Conservation (phyloP, 1,284 basidiomycete genomes). For the Pseudozyma pruni region DNA sequence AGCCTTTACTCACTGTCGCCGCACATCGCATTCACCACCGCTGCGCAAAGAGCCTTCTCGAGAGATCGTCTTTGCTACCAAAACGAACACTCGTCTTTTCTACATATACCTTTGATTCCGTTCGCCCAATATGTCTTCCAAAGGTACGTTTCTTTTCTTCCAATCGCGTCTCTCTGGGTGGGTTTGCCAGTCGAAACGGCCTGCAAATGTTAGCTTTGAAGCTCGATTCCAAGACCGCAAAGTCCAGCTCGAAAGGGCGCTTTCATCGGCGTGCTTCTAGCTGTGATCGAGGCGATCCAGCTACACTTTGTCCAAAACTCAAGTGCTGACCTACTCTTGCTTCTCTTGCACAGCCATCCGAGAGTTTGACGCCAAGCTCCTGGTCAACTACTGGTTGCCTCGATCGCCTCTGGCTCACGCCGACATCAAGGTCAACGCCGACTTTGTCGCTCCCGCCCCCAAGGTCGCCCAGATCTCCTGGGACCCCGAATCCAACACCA, state of each 20-base stretch:
- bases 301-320: too few species aligned
- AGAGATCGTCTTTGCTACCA: not conserved
- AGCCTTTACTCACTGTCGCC: constrained; percentile 49
- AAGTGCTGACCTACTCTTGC: not conserved
- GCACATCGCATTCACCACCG: constrained; percentile 15
- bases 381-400: constrained; percentile 68
- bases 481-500: constrained; percentile 82
- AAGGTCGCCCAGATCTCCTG: constrained; percentile 74
- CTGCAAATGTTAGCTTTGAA: not conserved
- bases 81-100: not conserved
- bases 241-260: constrained; percentile 1
- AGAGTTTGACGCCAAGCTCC: constrained; percentile 67
- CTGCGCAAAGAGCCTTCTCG: constrained; percentile 1
- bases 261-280: too few species aligned
- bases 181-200: not conserved
- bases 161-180: not conserved
- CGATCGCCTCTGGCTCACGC: constrained; percentile 62
- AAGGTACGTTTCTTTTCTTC: constrained; percentile 39
- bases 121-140: constrained; percentile 48
- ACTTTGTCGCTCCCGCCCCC: constrained; percentile 63
- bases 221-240: not conserved
- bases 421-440: constrained; percentile 54
- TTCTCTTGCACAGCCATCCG: constrained; percentile 55
- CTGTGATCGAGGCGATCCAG: too few species aligned
- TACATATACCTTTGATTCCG: constrained; percentile 21